Evolutionary conservation across 345 rosid species (phyloP), one percentile per base, ranked within the genome.

Genomic region (Hypericum androsaemum): DNA sequence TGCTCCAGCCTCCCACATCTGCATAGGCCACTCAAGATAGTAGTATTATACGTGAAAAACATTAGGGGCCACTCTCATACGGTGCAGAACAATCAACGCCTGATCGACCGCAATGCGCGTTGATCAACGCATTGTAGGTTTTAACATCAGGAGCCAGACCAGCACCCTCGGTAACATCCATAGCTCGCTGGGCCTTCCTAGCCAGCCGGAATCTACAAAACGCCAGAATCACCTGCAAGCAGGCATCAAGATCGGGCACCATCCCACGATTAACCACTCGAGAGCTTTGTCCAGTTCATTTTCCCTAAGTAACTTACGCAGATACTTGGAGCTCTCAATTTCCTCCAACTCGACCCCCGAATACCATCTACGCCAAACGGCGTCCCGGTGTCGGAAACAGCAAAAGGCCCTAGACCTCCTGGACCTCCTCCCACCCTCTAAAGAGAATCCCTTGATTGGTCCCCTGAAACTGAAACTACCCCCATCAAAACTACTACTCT

Each of bases 31-130:
- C 94, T 81, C 67, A 86, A 53, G 50, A 86, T n/a, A n/a, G n/a
- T 80, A 0, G 97, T 89, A 39, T 89, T 86, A 52, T 80, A 86
- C 1, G 97, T 86, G 36, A 83, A 89, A 22, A 86, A 95, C 71
- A 86, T n/a, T 88, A 0, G 95, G 83, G 2, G 88, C 79, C 60
- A 82, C 82, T 40, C 75, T 77, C 97, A 89, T 86, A 41, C 69
- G 73, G 5, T 84, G 88, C 52, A 89, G 72, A 47, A 86, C 54
- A 6, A 39, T 69, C 48, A 89, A 61, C 7, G 96, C 96, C 41
- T 66, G 79, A 59, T 70, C 80, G 53, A 86, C 76, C 77, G 59
- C 98, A 90, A 58, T 80, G 86, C 56, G 86, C 94, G 42, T 90
- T 64, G 17, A 86, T 84, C 74, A 86, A 70, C 14, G 80, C 85